Conservation (phyloP, 805 yeast species). For the Diddensiella transvaalensis region DNA sequence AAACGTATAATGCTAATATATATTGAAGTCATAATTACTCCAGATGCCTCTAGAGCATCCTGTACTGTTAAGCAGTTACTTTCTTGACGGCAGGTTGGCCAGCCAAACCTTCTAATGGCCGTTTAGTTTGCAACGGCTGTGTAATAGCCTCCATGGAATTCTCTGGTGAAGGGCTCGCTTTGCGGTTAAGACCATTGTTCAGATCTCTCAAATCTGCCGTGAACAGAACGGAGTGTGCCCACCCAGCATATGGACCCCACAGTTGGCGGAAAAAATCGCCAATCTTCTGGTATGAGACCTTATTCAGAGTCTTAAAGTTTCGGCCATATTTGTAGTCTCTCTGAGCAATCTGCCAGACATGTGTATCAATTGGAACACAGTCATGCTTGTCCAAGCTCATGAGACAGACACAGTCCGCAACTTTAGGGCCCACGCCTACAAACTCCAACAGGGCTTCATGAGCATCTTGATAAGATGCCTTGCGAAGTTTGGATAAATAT, state of each 20-base stretch:
- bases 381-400: constrained; percentile 87
- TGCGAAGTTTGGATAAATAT: constrained; percentile 37
- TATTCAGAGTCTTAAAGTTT: constrained; percentile 44
- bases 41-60: no score
- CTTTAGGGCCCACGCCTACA: constrained; percentile 95
- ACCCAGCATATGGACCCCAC: constrained; percentile 94
- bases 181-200: constrained; percentile 17
- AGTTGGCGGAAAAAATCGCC: constrained; percentile 54
- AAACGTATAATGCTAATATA: no score
- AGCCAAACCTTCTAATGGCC: constrained; percentile 3
- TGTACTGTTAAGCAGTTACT: constrained; percentile 3
- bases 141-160: neutral
- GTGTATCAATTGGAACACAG: constrained; percentile 94
- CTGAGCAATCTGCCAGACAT: constrained; percentile 83
- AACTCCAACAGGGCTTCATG: constrained; percentile 60
- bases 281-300: constrained; percentile 52
- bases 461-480: constrained; percentile 46
- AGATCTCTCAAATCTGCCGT: constrained; percentile 62
- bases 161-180: neutral
- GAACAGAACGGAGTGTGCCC: constrained; percentile 96
- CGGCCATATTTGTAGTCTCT: constrained; percentile 65
- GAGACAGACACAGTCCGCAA: constrained; percentile 92
- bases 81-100: neutral
- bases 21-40: no score
- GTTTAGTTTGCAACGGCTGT: neutral